These are phyloP conservation scores for Phanerodontia chrysosporium DNA, from an alignment of 768 basidiomycete species.

Conservation along the genomic window DNA sequence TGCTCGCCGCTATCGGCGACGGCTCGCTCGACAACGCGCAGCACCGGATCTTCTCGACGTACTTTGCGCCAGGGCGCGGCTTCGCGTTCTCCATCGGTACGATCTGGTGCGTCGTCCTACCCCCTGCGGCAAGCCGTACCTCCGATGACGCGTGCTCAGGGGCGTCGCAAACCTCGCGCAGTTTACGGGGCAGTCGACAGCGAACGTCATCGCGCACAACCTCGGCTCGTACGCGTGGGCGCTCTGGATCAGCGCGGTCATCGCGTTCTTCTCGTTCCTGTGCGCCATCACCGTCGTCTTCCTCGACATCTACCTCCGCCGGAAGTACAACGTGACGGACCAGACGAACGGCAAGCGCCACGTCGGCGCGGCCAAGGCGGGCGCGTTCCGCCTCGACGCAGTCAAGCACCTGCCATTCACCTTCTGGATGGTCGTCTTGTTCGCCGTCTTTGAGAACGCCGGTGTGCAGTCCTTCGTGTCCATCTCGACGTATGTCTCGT, in stretches of 20 bases:
- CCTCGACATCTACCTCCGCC: slow-evolving; percentile 34
- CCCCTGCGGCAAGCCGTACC: too few species aligned
- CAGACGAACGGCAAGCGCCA: slow-evolving; percentile 31
- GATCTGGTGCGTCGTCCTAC: slow-evolving; percentile 25
- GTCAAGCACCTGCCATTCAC: slow-evolving; percentile 32
- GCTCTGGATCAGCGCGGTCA: slow-evolving; percentile 37
- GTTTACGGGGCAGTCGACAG: slow-evolving; percentile 37
- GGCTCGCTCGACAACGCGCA: slow-evolving; percentile 40
- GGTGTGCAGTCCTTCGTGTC: slow-evolving; percentile 41
- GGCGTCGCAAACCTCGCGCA: slow-evolving; percentile 37
- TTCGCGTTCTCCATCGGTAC: slow-evolving; percentile 33
- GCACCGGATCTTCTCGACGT: slow-evolving; percentile 40
- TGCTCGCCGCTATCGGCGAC: slow-evolving; percentile 36
- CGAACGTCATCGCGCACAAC: slow-evolving; percentile 36
- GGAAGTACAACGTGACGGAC: slow-evolving; percentile 33
- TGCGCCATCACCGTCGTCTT: slow-evolving; percentile 33
- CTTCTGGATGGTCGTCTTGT: slow-evolving; percentile 39
- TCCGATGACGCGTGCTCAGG: slow-evolving; percentile 10
- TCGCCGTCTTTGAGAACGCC: slow-evolving; percentile 38
- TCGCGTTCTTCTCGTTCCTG: slow-evolving; percentile 34
- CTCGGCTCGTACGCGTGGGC: slow-evolving; percentile 38
- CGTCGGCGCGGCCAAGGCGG: slow-evolving; percentile 19
- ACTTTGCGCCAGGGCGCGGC: slow-evolving; percentile 39
- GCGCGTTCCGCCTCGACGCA: slow-evolving; percentile 30
- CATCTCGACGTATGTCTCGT: slow-evolving; percentile 37